phyloP scores from a whole-genome alignment of 2,329 filamentous ascomycete species.

The Verticillium albo-atrum region DNA sequence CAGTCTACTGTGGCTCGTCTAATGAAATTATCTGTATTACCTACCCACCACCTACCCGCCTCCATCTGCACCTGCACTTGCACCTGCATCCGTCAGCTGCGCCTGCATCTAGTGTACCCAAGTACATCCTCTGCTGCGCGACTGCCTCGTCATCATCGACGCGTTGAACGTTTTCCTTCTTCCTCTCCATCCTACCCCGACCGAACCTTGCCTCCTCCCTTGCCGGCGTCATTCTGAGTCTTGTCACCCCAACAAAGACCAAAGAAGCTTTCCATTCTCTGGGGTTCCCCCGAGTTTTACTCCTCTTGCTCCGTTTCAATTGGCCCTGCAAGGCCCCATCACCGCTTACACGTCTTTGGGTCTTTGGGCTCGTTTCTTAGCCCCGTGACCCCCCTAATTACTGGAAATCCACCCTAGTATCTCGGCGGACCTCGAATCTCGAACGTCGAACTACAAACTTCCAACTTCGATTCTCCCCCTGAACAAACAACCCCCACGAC shows the following conservation, averaged over 20 bases:
- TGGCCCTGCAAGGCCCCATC: not conserved
- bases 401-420: not conserved
- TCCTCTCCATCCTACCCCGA: not conserved
- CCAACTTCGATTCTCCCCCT: no score
- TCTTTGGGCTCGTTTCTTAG: not conserved
- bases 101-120: not conserved
- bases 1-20: not conserved
- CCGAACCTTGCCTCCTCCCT: not conserved
- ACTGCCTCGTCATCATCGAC: not conserved
- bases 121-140: not conserved
- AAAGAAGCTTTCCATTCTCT: not conserved
- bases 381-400: not conserved
- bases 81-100: not conserved
- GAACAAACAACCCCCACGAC: no score
- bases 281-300: not conserved
- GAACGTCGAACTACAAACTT: not conserved
- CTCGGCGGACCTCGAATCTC: not conserved
- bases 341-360: no score
- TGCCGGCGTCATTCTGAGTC: not conserved
- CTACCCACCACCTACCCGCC: not conserved
- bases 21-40: constrained; percentile 6
- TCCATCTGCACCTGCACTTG: not conserved
- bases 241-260: not conserved
- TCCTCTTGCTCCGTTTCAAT: not conserved
- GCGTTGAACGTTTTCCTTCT: not conserved